Conservation (phyloP, 208 protist species). For the Trypanosoma lewisi region DNA sequence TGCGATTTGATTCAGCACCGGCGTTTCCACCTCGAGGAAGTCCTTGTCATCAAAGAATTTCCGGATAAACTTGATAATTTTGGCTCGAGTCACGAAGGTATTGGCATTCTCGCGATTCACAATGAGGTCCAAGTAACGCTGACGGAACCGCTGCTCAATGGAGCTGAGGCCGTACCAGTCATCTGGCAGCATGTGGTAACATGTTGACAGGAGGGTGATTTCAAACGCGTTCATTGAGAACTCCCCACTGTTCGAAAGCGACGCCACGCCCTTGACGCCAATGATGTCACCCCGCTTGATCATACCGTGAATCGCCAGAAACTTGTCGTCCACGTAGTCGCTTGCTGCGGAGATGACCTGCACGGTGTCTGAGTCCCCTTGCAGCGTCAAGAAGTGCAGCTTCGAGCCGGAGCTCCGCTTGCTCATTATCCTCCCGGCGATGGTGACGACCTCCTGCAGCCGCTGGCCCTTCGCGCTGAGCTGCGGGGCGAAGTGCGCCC, state of each 20-base stretch:
- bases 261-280: slow-evolving; percentile 93
- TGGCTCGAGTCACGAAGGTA: slow-evolving; percentile 93
- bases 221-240: slow-evolving; percentile 86
- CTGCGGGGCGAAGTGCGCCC: slow-evolving; percentile 52
- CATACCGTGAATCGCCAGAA: slow-evolving; percentile 76
- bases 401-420: slow-evolving; percentile 90
- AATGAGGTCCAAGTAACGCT: slow-evolving; percentile 99
- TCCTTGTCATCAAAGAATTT: slow-evolving; percentile 95
- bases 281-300: slow-evolving; percentile 99
- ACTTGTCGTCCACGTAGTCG: slow-evolving; percentile 81
- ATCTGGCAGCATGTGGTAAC: slow-evolving; percentile 99
- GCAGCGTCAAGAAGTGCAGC: slow-evolving; percentile 97
- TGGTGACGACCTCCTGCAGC: slow-evolving; percentile 60
- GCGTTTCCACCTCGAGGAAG: slow-evolving; percentile 99
- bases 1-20: slow-evolving; percentile 98
- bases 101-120: slow-evolving; percentile 94
- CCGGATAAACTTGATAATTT: slow-evolving; percentile 97
- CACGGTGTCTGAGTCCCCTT: slow-evolving; percentile 91
- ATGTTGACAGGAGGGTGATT: slow-evolving; percentile 94
- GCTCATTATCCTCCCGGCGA: slow-evolving; percentile 87
- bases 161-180: slow-evolving; percentile 92
- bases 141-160: slow-evolving; percentile 94
- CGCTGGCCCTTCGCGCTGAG: slow-evolving; percentile 56
- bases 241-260: slow-evolving; percentile 87
- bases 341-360: slow-evolving; percentile 89